Percentiles rank a stretch among this genome's conserved stretches.
phyloP scores from a whole-genome alignment of 176 grass and related monocot species.

The Bolboschoenus planiculmis region DNA sequence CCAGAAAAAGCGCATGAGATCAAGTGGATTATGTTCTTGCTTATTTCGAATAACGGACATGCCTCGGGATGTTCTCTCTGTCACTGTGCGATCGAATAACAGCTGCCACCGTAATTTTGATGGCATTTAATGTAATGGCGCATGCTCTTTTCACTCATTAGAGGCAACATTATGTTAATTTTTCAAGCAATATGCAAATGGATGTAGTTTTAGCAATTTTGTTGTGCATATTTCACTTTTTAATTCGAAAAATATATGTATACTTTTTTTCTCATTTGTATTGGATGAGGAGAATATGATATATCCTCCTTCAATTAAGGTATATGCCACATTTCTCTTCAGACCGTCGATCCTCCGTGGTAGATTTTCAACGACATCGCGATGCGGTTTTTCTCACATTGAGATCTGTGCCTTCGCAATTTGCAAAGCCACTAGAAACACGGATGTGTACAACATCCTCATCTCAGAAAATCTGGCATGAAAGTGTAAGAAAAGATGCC shows the following conservation, averaged over 20 bases:
- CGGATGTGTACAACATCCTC: neutral
- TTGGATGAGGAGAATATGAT: conserved; percentile 9
- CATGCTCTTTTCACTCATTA: neutral
- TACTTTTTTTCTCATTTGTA: neutral
- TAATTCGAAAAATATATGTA: neutral
- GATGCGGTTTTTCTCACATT: neutral
- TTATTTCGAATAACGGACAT: neutral
- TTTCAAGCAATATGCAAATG: neutral
- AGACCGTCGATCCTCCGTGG: neutral
- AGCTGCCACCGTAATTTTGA: neutral
- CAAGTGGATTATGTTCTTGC: neutral
- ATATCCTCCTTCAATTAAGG: neutral
- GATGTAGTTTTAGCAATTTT: neutral
- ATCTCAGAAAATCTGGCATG: neutral
- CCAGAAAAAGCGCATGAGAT: neutral
- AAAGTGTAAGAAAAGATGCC: neutral
- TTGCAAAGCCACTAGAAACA: neutral
- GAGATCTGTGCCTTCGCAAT: neutral
- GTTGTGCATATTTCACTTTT: neutral
- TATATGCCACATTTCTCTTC: neutral
- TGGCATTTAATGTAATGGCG: neutral
- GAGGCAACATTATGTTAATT: neutral
- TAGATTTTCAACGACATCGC: neutral
- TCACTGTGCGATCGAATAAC: neutral
- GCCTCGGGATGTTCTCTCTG: neutral